Conservation (phyloP, 179 eudicot genomes). For the Camellia oleifera region DNA sequence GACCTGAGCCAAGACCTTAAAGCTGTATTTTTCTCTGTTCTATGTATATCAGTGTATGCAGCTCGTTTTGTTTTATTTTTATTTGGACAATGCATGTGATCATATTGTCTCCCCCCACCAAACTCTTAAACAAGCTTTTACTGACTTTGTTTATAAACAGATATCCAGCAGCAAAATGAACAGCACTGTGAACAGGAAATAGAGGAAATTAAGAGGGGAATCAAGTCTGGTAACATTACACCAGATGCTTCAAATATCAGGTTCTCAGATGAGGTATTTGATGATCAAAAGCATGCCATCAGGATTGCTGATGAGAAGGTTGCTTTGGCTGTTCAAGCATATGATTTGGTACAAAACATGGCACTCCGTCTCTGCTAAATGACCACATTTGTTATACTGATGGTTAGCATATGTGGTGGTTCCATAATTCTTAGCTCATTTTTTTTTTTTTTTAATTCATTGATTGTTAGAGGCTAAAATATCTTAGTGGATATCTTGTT, state of each 20-base stretch:
- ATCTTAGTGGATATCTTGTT: neutral
- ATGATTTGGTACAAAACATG: constrained; percentile 70
- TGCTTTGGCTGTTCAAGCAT: constrained; percentile 86
- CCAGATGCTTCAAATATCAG: constrained; percentile 62
- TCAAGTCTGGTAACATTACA: constrained; percentile 54
- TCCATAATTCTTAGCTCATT: neutral
- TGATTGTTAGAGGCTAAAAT: neutral
- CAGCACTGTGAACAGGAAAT: constrained; percentile 81
- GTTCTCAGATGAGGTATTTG: constrained; percentile 88
- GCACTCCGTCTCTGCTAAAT: constrained; percentile 8
- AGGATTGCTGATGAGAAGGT: constrained; percentile 99
- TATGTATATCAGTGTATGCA: neutral
- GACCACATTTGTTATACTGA: neutral
- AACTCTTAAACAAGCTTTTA: neutral
- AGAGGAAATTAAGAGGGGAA: constrained; percentile 61
- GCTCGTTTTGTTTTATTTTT: constrained; percentile 2
- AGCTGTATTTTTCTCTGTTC: neutral
- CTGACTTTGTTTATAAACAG: constrained; percentile 31
- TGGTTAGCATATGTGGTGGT: neutral
- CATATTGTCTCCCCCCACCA: too few species aligned
- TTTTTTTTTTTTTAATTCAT: neutral
- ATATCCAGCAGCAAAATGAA: constrained; percentile 75
- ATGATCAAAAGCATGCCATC: constrained; percentile 92
- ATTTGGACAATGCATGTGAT: too few species aligned
- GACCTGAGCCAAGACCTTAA: neutral